Percentiles rank a stretch among this genome's conserved stretches.
Conservation (phyloP, 2,329 filamentous ascomycete genomes). For the Colletotrichum sp. region DNA sequence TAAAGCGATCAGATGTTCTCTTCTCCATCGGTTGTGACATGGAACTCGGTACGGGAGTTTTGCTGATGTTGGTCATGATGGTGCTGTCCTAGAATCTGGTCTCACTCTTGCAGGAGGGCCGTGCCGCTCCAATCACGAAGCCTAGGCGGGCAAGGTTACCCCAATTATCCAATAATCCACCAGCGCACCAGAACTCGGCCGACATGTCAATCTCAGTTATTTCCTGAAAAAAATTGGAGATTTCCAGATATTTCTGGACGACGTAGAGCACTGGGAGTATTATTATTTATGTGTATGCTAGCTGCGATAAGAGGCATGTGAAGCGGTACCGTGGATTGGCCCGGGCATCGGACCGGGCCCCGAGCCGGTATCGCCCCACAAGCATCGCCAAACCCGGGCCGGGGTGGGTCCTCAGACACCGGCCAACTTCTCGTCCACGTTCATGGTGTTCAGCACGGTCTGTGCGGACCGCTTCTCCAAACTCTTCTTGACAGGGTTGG, state of each 20-base stretch:
- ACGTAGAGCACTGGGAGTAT: neutral
- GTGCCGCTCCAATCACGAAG: conserved; percentile 9
- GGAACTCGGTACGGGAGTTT: neutral
- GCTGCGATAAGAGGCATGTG: neutral
- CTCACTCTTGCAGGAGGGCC: neutral
- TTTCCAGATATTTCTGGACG: neutral
- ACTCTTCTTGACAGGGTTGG: conserved; percentile 48
- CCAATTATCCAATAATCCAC: neutral
- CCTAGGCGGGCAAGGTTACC: neutral
- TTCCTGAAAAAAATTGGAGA: neutral
- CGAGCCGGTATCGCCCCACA: neutral
- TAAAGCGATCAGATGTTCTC: neutral
- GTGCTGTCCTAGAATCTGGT: neutral
- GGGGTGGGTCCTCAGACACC: conserved; percentile 27
- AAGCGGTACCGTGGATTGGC: neutral
- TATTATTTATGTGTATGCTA: neutral
- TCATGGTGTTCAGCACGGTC: conserved; percentile 39
- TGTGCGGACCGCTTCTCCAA: conserved; percentile 44
- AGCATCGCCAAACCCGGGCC: neutral
- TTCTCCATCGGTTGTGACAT: neutral
- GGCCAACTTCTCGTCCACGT: conserved; percentile 30
- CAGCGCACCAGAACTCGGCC: neutral
- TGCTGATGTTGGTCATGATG: neutral
- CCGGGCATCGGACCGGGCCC: neutral
- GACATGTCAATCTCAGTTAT: neutral